Percentiles rank a stretch among this genome's conserved stretches.
Conservation (phyloP, 2,329 filamentous ascomycete genomes). For the Tolypocladium nubicola region DNA sequence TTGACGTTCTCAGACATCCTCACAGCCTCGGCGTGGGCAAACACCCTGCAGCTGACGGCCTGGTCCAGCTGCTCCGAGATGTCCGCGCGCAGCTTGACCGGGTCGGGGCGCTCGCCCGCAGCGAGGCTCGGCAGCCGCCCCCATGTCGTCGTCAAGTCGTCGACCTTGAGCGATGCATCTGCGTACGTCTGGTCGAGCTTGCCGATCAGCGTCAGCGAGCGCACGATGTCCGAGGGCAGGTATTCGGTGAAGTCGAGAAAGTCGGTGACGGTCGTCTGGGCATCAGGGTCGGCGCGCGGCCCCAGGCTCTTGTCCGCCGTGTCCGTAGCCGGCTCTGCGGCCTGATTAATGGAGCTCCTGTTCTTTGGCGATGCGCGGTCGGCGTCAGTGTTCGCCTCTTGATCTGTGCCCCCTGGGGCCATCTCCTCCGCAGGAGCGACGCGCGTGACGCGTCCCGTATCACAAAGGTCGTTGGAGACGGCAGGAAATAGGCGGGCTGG, state of each 20-base stretch:
- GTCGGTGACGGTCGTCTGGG: slow-evolving; percentile 58
- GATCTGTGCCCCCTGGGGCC: slow-evolving; percentile 16
- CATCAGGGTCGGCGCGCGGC: slow-evolving; percentile 52
- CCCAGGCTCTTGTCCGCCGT: slow-evolving; percentile 32
- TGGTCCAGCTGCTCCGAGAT: slow-evolving; percentile 48
- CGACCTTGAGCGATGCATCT: slow-evolving; percentile 42
- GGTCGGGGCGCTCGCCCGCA: slow-evolving; percentile 33
- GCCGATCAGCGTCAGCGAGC: slow-evolving; percentile 54
- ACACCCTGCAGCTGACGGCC: slow-evolving; percentile 44
- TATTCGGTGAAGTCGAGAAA: slow-evolving; percentile 63
- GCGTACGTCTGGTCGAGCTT: slow-evolving; percentile 50
- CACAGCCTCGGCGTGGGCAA: slow-evolving; percentile 49
- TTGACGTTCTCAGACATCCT: slow-evolving; percentile 55
- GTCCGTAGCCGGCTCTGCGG: slow-evolving; percentile 14
- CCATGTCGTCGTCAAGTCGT: slow-evolving; percentile 48
- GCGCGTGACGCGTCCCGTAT: background rate
- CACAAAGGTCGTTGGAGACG: background rate
- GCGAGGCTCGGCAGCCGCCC: slow-evolving; percentile 40
- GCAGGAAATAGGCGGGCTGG: background rate
- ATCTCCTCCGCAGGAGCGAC: slow-evolving; percentile 6
- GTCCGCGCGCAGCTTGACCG: slow-evolving; percentile 43
- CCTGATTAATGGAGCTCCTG: slow-evolving; percentile 14
- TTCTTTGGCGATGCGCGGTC: slow-evolving; percentile 17
- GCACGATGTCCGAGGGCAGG: slow-evolving; percentile 54
- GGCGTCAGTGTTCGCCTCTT: slow-evolving; percentile 10